Evolutionary conservation across 2,329 filamentous ascomycete species (phyloP).

Genomic region (Curvularia hawaiiensis): DNA sequence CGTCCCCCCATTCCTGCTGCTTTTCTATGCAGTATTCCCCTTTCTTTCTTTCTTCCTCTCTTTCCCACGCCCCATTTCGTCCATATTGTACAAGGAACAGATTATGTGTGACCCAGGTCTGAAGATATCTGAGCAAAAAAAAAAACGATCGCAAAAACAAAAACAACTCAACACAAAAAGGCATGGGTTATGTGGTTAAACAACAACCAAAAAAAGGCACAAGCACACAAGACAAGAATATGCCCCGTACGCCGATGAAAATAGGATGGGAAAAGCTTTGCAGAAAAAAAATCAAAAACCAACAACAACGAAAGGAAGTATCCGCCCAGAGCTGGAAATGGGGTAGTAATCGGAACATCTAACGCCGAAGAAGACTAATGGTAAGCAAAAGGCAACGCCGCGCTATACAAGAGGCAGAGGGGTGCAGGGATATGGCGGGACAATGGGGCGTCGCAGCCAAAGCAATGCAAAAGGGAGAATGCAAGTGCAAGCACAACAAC

Average conservation of each 20-base stretch:
- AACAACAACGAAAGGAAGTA: not conserved
- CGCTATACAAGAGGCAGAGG: slow-evolving; percentile 32
- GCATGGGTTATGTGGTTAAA: not conserved
- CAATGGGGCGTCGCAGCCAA: slow-evolving; percentile 9
- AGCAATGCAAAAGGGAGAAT: slow-evolving; percentile 2
- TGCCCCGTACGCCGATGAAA: slow-evolving; percentile 5
- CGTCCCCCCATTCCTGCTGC: not conserved
- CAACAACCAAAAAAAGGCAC: not conserved
- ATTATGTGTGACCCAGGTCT: slow-evolving; percentile 30
- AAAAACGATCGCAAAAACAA: not conserved
- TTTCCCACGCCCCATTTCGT: not conserved
- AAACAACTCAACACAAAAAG: not conserved
- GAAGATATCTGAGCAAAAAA: not conserved
- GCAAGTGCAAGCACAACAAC: not conserved
- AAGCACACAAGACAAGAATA: not conserved
- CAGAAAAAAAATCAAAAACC: not conserved
- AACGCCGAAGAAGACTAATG: slow-evolving; percentile 11
- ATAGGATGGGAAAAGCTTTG: slow-evolving; percentile 4
- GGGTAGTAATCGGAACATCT: slow-evolving; percentile 14
- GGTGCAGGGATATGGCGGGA: slow-evolving; percentile 12
- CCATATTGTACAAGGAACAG: slow-evolving; percentile 37
- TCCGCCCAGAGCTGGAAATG: slow-evolving; percentile 9
- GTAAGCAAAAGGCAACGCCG: slow-evolving; percentile 28
- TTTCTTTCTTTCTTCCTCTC: not conserved
- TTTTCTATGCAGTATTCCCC: not conserved